A percentile compares a stretch with the other conserved stretches of the same genome.
Conservation (phyloP, 1,284 basidiomycete genomes). For the Boletus subluridellus region DNA sequence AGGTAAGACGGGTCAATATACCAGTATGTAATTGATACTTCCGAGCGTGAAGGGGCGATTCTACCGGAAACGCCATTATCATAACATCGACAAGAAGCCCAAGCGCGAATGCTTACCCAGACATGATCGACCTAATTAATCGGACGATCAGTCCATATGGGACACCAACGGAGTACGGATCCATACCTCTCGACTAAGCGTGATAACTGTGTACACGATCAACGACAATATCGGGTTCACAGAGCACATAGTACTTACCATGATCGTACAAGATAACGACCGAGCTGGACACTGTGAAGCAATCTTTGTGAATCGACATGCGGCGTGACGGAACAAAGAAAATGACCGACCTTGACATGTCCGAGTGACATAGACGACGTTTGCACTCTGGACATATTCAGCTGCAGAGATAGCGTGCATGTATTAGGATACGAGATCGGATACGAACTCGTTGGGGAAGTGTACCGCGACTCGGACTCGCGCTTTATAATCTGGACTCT, state of each 20-base stretch:
- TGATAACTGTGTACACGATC: constrained; percentile 5
- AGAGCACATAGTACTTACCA: background rate
- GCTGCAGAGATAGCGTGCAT: background rate
- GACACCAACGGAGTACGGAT: background rate
- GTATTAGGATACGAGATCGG: background rate
- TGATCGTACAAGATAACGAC: constrained; percentile 11
- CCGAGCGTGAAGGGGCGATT: background rate
- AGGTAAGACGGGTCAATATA: background rate
- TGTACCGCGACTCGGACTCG: background rate
- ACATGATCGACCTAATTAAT: constrained; percentile 14
- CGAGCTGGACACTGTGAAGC: background rate
- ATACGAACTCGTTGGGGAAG: background rate
- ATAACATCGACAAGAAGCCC: background rate
- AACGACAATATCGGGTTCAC: background rate
- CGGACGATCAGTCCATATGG: background rate
- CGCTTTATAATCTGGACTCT: background rate
- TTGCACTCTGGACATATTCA: background rate
- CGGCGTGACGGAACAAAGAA: background rate
- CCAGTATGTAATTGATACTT: constrained; percentile 16
- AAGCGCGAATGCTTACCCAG: constrained; percentile 13
- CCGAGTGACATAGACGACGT: background rate
- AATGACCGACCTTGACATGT: background rate
- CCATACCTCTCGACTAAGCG: constrained; percentile 11
- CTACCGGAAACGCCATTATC: background rate
- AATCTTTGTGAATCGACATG: background rate